phyloP scores from a whole-genome alignment of 202 grass and related monocot genomes.

The Musa balbisiana region DNA sequence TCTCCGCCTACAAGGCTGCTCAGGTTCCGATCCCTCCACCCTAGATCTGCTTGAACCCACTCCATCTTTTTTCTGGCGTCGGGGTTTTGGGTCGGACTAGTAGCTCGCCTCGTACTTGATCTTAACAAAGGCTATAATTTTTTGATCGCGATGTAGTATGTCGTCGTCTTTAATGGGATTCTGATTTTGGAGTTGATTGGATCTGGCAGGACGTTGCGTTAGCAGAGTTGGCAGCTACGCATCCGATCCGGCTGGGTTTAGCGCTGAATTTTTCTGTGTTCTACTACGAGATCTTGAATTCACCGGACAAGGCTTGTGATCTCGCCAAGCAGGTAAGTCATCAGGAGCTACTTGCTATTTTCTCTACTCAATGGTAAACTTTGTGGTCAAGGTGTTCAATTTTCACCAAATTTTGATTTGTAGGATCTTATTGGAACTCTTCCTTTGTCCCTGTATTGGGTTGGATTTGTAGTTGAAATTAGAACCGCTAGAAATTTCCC shows the following conservation, averaged over 20 bases:
- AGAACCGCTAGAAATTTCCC: no score
- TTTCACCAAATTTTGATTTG: no score
- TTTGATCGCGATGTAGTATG: no score
- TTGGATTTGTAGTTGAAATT: no score
- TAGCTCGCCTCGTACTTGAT: neutral
- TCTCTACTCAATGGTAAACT: neutral
- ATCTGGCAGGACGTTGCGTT: slow-evolving; percentile 57
- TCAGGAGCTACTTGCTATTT: neutral
- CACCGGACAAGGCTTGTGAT: slow-evolving; percentile 80
- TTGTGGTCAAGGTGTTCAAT: neutral
- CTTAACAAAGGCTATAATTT: no score
- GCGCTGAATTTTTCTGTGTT: slow-evolving; percentile 96
- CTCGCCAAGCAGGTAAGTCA: slow-evolving; percentile 73
- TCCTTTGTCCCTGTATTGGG: no score
- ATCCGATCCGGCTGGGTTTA: slow-evolving; percentile 82
- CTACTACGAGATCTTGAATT: slow-evolving; percentile 98
- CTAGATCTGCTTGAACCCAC: neutral
- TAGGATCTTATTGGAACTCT: no score
- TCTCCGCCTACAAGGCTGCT: slow-evolving; percentile 20
- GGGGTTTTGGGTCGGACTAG: neutral
- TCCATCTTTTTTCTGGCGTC: neutral
- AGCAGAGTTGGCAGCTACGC: slow-evolving; percentile 74
- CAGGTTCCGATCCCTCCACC: neutral
- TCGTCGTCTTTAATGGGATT: neutral
- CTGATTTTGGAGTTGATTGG: neutral